These are phyloP conservation scores for Claviceps sp. DNA, from an alignment of 2,329 filamentous ascomycete genomes.

Conservation along the genomic window DNA sequence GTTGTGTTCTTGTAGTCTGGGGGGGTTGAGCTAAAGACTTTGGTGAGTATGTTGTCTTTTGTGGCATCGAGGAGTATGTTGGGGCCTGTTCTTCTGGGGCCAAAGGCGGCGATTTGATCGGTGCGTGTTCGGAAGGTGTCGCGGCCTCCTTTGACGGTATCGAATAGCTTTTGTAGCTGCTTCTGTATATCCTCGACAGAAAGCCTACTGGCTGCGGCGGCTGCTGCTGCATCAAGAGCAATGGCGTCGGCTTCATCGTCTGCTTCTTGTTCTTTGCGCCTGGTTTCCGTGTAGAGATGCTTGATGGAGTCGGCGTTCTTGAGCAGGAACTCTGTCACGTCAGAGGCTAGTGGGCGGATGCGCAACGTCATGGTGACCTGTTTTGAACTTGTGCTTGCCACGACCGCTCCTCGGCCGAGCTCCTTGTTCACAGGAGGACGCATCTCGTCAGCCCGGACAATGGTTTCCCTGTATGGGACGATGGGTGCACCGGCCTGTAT, in stretches of 20 bases:
- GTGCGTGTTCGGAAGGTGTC: conserved; percentile 65
- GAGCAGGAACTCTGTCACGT: conserved; percentile 72
- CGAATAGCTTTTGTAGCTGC: conserved; percentile 55
- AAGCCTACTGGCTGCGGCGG: conserved; percentile 47
- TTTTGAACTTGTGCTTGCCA: conserved; percentile 69
- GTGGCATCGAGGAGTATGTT: conserved; percentile 85
- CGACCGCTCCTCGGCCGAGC: conserved; percentile 67
- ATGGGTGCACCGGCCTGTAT: conserved; percentile 91
- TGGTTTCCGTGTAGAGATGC: conserved; percentile 58
- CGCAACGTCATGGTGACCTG: conserved; percentile 66
- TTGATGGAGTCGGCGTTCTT: conserved; percentile 74
- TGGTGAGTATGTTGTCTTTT: conserved; percentile 53
- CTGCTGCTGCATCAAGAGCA: conserved; percentile 42
- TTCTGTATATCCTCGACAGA: conserved; percentile 65
- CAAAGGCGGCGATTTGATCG: conserved; percentile 79
- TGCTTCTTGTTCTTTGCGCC: conserved; percentile 17
- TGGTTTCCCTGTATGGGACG: conserved; percentile 89
- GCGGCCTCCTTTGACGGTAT: conserved; percentile 55
- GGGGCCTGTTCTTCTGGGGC: conserved; percentile 69
- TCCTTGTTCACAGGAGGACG: conserved; percentile 74
- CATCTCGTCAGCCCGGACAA: conserved; percentile 83
- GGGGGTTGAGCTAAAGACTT: conserved; percentile 41
- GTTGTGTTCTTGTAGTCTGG: conserved; percentile 17
- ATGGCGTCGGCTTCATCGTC: conserved; percentile 23
- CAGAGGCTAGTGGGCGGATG: conserved; percentile 63